Conservation (phyloP, 169 alveolate genomes). For the Cryptosporidium bovis region DNA sequence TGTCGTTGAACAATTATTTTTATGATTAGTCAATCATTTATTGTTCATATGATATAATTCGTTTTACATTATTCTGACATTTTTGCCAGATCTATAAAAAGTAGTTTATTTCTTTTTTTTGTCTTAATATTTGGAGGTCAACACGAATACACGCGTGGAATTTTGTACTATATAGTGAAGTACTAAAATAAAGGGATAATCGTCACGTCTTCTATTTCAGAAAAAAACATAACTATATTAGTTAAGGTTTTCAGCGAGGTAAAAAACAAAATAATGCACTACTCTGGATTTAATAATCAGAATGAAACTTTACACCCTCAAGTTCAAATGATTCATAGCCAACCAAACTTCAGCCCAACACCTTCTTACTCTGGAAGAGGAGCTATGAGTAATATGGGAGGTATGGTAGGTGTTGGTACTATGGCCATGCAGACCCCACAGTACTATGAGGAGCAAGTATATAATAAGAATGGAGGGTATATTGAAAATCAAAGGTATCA, state of each 20-base stretch:
- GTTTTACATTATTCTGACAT: no score
- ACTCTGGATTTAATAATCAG: constrained; percentile 3
- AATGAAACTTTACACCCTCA: constrained; percentile 30
- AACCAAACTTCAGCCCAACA: constrained; percentile 11
- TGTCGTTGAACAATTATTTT: constrained; percentile 52
- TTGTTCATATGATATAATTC: not conserved
- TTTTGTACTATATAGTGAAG: no score
- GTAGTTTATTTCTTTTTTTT: not conserved
- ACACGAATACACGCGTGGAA: not conserved
- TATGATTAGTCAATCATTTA: not conserved
- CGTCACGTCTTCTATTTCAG: no score
- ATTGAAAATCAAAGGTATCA: constrained; percentile 6
- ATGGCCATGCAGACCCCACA: constrained; percentile 3
- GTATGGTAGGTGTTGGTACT: no score
- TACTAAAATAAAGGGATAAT: no score
- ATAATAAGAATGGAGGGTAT: constrained; percentile 7
- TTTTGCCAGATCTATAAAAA: no score
- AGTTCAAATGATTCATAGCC: constrained; percentile 15
- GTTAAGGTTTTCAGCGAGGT: no score
- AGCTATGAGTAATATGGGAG: not conserved
- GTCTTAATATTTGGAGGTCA: not conserved
- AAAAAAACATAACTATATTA: no score
- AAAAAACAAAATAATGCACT: constrained; percentile 30
- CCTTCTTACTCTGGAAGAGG: constrained; percentile 28
- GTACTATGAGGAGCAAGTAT: constrained; percentile 13